Evolutionary conservation across 176 grass and related monocot species (phyloP).

Genomic region (Zea mays): Zm-B73-REFERENCE-NAM-5.0 NC_050098.1:36500501-36501000

Average conservation of each 20-base stretch:
- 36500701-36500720: background rate
- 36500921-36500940: too few relatives aligned
- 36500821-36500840: background rate
- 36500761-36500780: background rate
- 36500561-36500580: too few relatives aligned
- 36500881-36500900: too few relatives aligned
- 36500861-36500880: too few relatives aligned
- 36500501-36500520: too few relatives aligned
- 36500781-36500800: background rate
- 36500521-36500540: too few relatives aligned
- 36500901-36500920: too few relatives aligned
- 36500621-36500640: background rate
- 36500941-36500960: background rate
- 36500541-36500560: too few relatives aligned
- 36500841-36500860: background rate
- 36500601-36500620: too few relatives aligned
- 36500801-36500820: background rate
- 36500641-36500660: background rate
- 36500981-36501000: background rate
- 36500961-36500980: background rate
- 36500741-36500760: background rate
- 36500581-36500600: too few relatives aligned
- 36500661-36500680: background rate
- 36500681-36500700: background rate
- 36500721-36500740: background rate